Conservation (phyloP, 202 grass and related monocot species). For the Digitaria exilis region DNA sequence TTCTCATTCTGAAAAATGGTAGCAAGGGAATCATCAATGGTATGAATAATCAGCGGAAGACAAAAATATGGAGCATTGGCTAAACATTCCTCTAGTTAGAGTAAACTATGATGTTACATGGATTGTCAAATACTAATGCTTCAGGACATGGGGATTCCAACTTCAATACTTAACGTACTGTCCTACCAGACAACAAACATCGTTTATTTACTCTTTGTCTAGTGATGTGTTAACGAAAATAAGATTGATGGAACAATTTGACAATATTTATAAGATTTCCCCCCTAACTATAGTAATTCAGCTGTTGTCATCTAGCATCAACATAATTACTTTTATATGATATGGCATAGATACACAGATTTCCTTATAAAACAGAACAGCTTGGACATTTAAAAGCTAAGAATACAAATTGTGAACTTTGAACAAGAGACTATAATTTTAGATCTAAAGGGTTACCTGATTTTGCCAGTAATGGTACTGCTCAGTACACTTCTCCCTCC, state of each 20-base stretch:
- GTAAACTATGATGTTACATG: neutral
- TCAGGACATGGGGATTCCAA: neutral
- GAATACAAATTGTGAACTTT: constrained; percentile 1
- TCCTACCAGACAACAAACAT: neutral
- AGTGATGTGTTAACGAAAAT: neutral
- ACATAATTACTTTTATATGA: neutral
- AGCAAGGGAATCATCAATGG: constrained; percentile 20
- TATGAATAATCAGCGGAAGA: neutral
- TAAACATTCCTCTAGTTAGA: neutral
- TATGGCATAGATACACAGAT: neutral
- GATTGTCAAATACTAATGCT: constrained; percentile 8
- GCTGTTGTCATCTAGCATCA: neutral
- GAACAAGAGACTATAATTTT: neutral
- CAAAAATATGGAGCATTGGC: neutral
- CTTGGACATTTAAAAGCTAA: constrained; percentile 25
- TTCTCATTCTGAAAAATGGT: constrained; percentile 78
- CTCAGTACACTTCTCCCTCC: constrained; percentile 88
- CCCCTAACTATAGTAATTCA: constrained; percentile 19
- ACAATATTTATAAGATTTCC: constrained; percentile 1
- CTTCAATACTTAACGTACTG: neutral
- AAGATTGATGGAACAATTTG: constrained; percentile 11
- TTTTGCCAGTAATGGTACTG: constrained; percentile 99
- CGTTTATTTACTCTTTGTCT: neutral
- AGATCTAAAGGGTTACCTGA: constrained; percentile 54
- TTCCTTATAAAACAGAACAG: neutral